A percentile compares a stretch with the other conserved stretches of the same genome.
These are phyloP conservation scores for Exophiala aquamarina DNA, from an alignment of 2,329 filamentous ascomycete species.

Conservation along the genomic window DNA sequence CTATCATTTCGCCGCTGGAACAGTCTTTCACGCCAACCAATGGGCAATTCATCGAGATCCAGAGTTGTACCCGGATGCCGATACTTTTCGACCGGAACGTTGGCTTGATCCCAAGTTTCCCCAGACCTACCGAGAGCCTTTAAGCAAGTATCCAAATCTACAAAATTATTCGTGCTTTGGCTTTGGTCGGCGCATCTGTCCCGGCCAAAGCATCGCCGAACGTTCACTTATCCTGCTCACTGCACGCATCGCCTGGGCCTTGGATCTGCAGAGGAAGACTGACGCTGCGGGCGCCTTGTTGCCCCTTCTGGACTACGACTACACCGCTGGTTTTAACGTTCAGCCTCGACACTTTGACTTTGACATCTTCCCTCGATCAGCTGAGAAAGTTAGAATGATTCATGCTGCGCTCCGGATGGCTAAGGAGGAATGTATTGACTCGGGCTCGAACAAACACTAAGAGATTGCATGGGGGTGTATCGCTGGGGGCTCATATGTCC, in stretches of 20 bases:
- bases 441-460: no score
- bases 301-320: no score
- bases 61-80: slow-evolving; percentile 50
- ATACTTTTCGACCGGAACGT: slow-evolving; percentile 54
- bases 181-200: slow-evolving; percentile 48
- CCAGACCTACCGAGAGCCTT: slow-evolving; percentile 1
- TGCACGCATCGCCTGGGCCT: slow-evolving; percentile 32
- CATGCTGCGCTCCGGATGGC: no score
- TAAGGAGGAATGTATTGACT: no score
- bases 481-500: no score
- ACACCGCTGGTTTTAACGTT: no score
- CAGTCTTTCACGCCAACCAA: slow-evolving; percentile 40
- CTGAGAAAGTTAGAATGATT: no score
- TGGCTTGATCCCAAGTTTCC: slow-evolving; percentile 51
- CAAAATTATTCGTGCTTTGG: slow-evolving; percentile 32
- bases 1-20: slow-evolving; percentile 50
- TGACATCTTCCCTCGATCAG: no score
- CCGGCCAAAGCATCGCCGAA: slow-evolving; percentile 28
- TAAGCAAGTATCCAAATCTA: background rate
- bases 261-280: no score
- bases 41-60: slow-evolving; percentile 54
- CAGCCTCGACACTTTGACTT: no score
- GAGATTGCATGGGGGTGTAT: no score
- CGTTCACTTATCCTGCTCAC: slow-evolving; percentile 18
- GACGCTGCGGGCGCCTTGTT: no score